These are phyloP conservation scores for Stylonectria norvegica DNA, from an alignment of 2,329 filamentous ascomycete species.

Conservation along the genomic window DNA sequence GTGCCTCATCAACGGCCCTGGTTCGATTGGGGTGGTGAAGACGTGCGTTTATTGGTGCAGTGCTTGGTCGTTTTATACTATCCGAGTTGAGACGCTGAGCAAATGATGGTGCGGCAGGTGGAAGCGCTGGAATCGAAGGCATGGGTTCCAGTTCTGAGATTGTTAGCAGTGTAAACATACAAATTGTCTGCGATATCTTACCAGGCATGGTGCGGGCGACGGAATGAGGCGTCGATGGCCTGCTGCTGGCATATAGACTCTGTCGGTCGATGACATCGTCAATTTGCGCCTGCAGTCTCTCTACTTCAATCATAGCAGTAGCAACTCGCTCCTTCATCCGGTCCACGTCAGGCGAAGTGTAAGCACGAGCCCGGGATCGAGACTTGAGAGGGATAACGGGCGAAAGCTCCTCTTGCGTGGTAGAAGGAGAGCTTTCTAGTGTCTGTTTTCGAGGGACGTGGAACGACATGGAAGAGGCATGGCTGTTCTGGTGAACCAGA, in stretches of 20 bases:
- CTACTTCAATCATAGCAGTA: conserved; percentile 55
- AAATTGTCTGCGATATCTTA: conserved; percentile 22
- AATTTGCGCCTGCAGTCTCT: conserved; percentile 56
- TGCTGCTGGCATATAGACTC: conserved; percentile 53
- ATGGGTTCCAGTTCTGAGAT: conserved; percentile 46
- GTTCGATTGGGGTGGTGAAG: conserved; percentile 26
- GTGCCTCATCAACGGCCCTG: conserved; percentile 29
- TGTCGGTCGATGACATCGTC: conserved; percentile 59
- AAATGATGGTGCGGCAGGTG: conserved; percentile 56
- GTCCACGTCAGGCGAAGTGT: conserved; percentile 47
- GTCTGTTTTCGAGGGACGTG: conserved; percentile 49
- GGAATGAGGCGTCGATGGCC: conserved; percentile 51
- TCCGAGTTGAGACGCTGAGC: conserved; percentile 52
- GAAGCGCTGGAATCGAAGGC: conserved; percentile 56
- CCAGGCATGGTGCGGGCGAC: conserved; percentile 30
- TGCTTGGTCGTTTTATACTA: conserved; percentile 34
- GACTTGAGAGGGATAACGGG: conserved; percentile 44
- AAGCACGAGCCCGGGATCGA: conserved; percentile 37
- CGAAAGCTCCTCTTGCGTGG: conserved; percentile 23
- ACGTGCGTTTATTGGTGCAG: conserved; percentile 34
- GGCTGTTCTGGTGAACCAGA: conserved; percentile 40
- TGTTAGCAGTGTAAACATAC: conserved; percentile 15
- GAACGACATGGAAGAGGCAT: conserved; percentile 52
- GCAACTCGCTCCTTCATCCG: conserved; percentile 54
- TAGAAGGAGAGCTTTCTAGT: conserved; percentile 20